phyloP scores from a whole-genome alignment of 169 alveolate species.

The Hammondia hammondi region DNA sequence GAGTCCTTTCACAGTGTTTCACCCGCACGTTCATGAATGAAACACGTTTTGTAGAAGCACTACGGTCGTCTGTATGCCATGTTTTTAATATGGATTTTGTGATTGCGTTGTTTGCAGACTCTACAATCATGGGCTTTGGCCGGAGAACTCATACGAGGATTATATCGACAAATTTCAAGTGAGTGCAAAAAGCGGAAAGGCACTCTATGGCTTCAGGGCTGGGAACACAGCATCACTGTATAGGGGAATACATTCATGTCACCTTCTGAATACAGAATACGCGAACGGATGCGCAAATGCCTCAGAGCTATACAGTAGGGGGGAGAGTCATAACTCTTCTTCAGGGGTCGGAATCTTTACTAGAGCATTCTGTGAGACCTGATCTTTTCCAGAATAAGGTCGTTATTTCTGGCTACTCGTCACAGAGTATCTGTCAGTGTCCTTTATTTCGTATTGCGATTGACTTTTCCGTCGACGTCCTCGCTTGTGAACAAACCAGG shows the following conservation, averaged over 20 bases:
- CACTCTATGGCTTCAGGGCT: too few relatives aligned
- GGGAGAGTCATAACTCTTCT: too few relatives aligned
- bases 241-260: neutral
- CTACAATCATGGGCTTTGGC: constrained; percentile 89
- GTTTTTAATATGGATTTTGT: neutral
- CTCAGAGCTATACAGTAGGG: too few relatives aligned
- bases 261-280: too few relatives aligned
- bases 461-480: too few relatives aligned
- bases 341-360: too few relatives aligned
- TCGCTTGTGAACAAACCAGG: constrained; percentile 53
- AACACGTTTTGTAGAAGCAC: neutral
- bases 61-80: neutral
- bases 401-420: too few relatives aligned
- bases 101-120: constrained; percentile 56
- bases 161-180: constrained; percentile 79
- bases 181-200: neutral
- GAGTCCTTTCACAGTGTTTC: neutral
- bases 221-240: neutral
- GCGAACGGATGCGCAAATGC: too few relatives aligned
- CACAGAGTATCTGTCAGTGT: neutral
- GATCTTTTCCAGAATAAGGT: too few relatives aligned
- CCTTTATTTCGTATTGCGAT: constrained; percentile 37
- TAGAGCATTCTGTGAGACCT: too few relatives aligned
- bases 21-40: neutral
- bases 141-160: constrained; percentile 79